phyloP scores from a whole-genome alignment of 495 filamentous ascomycete genomes.

The Trichoderma orchidacearum region DNA sequence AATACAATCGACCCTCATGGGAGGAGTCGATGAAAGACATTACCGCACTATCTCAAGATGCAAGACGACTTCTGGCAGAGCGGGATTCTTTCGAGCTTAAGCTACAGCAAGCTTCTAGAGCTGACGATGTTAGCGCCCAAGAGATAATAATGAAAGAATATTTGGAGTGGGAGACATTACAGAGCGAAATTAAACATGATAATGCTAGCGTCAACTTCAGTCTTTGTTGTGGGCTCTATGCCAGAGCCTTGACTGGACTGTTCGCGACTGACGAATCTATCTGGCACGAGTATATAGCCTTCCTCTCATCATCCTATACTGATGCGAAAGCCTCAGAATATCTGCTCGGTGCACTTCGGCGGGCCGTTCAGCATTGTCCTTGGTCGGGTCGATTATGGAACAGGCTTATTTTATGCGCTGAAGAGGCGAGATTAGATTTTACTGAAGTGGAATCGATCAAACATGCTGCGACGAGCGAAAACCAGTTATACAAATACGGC shows the following conservation, averaged over 20 bases:
- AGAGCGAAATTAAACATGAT: slow-evolving; percentile 34
- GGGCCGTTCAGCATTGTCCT: slow-evolving; percentile 76
- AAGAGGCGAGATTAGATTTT: slow-evolving; percentile 59
- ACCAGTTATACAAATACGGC: slow-evolving; percentile 54
- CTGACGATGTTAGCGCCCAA: slow-evolving; percentile 42
- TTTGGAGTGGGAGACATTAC: slow-evolving; percentile 66
- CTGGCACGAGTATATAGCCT: slow-evolving; percentile 74
- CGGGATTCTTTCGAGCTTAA: slow-evolving; percentile 62
- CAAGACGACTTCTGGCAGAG: slow-evolving; percentile 52
- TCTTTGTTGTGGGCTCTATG: slow-evolving; percentile 60
- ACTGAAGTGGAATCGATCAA: slow-evolving; percentile 79
- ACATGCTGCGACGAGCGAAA: slow-evolving; percentile 75
- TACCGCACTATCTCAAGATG: slow-evolving; percentile 46
- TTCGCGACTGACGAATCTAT: slow-evolving; percentile 54
- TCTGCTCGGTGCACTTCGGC: slow-evolving; percentile 37
- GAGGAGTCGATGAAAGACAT: slow-evolving; percentile 67
- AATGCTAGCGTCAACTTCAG: slow-evolving; percentile 32
- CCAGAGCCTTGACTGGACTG: slow-evolving; percentile 52
- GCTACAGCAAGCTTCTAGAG: slow-evolving; percentile 43
- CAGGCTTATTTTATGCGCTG: slow-evolving; percentile 68
- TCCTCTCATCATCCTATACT: slow-evolving; percentile 40
- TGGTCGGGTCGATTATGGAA: slow-evolving; percentile 90
- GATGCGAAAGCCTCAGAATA: slow-evolving; percentile 6
- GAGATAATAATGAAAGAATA: slow-evolving; percentile 57
- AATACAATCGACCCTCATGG: slow-evolving; percentile 59